phyloP scores from a whole-genome alignment of 768 basidiomycete genomes.

The Mrakia gelida region DNA sequence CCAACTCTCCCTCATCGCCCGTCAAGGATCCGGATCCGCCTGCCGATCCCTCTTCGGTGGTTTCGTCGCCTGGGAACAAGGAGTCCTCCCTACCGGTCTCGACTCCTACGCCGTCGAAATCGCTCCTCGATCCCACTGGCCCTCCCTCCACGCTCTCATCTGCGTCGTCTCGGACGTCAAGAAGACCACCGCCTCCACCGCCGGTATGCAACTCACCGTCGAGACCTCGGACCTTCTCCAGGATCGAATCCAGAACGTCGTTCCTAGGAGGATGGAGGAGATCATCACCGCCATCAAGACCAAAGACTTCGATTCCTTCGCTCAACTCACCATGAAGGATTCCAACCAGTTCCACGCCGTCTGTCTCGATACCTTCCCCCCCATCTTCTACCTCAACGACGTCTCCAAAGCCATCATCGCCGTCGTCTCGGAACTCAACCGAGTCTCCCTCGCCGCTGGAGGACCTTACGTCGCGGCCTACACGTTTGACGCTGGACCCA shows the following conservation, averaged over 20 bases:
- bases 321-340: conserved; percentile 89
- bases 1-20: conserved; percentile 83
- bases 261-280: conserved; percentile 75
- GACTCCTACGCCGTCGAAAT: conserved; percentile 87
- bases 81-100: conserved; percentile 59
- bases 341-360: conserved; percentile 99
- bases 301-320: conserved; percentile 83
- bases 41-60: conserved; percentile 97
- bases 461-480: conserved; percentile 80
- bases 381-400: conserved; percentile 99
- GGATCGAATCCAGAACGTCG: conserved; percentile 79
- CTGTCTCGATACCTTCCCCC: conserved; percentile 91
- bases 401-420: conserved; percentile 88
- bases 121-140: conserved; percentile 83
- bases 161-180: conserved; percentile 94
- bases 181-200: conserved; percentile 90
- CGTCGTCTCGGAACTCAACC: conserved; percentile 87
- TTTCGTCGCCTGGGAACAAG: conserved; percentile 92
- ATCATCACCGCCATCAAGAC: conserved; percentile 75
- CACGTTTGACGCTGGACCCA: conserved; percentile 98
- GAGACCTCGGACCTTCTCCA: conserved; percentile 82
- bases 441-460: conserved; percentile 58
- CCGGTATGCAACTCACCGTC: conserved; percentile 97
- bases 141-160: conserved; percentile 92
- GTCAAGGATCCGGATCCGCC: conserved; percentile 95